Base-by-base conservation (phyloP, 352 stramenopile genomes). In the Thalassiosira delicatula region DNA sequence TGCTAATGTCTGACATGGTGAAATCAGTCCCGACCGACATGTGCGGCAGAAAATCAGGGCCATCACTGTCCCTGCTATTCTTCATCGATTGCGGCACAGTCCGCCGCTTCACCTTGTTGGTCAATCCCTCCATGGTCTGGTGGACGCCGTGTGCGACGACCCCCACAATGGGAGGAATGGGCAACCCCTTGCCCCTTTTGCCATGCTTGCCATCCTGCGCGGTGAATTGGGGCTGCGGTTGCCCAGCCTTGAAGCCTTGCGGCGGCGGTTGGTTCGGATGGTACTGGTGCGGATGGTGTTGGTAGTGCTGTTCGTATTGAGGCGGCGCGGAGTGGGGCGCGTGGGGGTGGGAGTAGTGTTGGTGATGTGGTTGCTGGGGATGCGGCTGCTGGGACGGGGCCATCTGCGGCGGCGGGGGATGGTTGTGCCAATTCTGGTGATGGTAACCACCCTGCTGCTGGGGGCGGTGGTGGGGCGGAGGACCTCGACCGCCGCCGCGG, bases 1-100 rank as follows among this genome's bases (percentile, higher is more conserved):
- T 21, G 42, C 72, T 86, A 7, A 86, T 70, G 70, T 86, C 79
- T 35, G 67, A 80, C 72, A 82, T 79, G 54, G 72, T 82, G 30
- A 82, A 82, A 35, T 86, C 73, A 11, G 66, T 82, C 44, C 46
- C 72, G n/a, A 56, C 70, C 9, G 72, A 82, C 46, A 59, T 68
- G 19, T 32, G 49, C 8, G 74, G 40, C 23, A 68, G 76, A 70
- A 83, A 83, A 32, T 78, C 76, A 46, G 35, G n/a, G 46, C 23
- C 23, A 62, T 40, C 30, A 30, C 25, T 66, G n/a, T 25, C 5
- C 29, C n/a, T 2, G 53, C 25, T 8, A 25, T 25, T 23, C 53
- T n/a, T n/a, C n/a, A n/a, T n/a, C n/a, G n/a, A n/a, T n/a, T n/a
- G n/a, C n/a, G n/a, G n/a, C n/a, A n/a, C n/a, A n/a, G n/a, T n/a